Conservation (phyloP, 306 rosid species). For the Begonia peltatifolia region DNA sequence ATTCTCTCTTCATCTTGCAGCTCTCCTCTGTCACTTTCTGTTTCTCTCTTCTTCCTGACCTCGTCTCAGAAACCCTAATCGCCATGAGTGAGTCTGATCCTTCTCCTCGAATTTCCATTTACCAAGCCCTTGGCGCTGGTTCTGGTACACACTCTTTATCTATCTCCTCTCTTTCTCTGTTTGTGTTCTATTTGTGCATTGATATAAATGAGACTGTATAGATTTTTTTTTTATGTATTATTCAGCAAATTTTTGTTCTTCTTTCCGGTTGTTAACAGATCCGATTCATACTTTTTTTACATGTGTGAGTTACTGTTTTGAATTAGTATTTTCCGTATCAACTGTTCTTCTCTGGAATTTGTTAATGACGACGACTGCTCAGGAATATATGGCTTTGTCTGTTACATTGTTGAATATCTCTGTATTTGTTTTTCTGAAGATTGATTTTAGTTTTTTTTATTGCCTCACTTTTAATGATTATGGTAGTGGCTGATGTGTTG, state of each 20-base stretch:
- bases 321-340: neutral
- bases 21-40: conserved; percentile 1
- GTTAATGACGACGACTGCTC: too few relatives aligned
- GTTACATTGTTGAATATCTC: neutral
- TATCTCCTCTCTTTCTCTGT: neutral
- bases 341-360: neutral
- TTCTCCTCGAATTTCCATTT: conserved; percentile 46
- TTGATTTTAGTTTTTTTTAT: neutral
- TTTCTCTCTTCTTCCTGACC: neutral
- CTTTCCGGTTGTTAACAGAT: neutral
- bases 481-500: conserved; percentile 72
- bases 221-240: neutral
- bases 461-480: neutral
- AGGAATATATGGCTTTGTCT: too few relatives aligned
- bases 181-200: neutral
- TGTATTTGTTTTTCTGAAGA: neutral
- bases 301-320: neutral
- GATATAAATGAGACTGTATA: too few relatives aligned
- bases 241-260: neutral
- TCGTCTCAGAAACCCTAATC: conserved; percentile 24
- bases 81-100: conserved; percentile 60
- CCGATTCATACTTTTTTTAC: neutral
- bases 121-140: conserved; percentile 69
- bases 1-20: neutral
- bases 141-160: conserved; percentile 34